Conservation (phyloP, 208 protist genomes). For the Angomonas deanei region DNA sequence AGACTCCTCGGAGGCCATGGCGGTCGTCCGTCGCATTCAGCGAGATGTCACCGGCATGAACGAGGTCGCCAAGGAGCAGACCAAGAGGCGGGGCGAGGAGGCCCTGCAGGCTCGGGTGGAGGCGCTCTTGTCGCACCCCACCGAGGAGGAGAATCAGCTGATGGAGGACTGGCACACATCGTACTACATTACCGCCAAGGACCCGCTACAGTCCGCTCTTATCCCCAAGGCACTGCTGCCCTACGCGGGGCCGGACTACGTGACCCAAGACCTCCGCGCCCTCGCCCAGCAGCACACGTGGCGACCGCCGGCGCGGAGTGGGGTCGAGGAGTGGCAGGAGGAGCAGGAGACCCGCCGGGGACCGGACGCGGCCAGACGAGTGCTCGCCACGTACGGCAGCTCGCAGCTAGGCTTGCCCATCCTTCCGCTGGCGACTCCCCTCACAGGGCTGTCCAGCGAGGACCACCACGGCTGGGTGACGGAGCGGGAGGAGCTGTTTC, state of each 20-base stretch:
- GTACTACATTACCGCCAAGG: constrained; percentile 26
- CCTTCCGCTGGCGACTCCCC: constrained; percentile 44
- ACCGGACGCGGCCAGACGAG: constrained; percentile 11
- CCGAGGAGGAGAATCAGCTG: constrained; percentile 36
- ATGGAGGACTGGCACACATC: constrained; percentile 43
- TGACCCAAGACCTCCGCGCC: constrained; percentile 29
- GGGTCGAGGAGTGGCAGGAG: constrained; percentile 33
- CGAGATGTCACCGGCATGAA: constrained; percentile 77
- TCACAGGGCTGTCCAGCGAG: constrained; percentile 19
- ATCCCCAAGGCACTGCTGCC: constrained; percentile 47
- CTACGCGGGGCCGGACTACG: constrained; percentile 60
- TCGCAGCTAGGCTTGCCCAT: constrained; percentile 38
- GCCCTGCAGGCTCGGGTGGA: constrained; percentile 12
- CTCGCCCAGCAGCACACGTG: constrained; percentile 9
- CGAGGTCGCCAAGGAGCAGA: constrained; percentile 70
- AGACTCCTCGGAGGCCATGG: constrained; percentile 40
- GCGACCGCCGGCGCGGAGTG: constrained; percentile 13
- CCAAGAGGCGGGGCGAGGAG: constrained; percentile 28
- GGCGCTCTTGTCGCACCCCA: constrained; percentile 17
- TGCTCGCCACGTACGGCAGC: constrained; percentile 44
- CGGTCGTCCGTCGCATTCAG: constrained; percentile 70
- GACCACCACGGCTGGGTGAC: constrained; percentile 46
- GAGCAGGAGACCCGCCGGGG: constrained; percentile 8
- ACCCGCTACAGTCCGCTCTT: constrained; percentile 22
- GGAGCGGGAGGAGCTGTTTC: constrained; percentile 65